A percentile compares a stretch with the other conserved stretches of the same genome.
phyloP scores from a whole-genome alignment of 495 filamentous ascomycete genomes.

The Aspergillus haitiensis region DNA sequence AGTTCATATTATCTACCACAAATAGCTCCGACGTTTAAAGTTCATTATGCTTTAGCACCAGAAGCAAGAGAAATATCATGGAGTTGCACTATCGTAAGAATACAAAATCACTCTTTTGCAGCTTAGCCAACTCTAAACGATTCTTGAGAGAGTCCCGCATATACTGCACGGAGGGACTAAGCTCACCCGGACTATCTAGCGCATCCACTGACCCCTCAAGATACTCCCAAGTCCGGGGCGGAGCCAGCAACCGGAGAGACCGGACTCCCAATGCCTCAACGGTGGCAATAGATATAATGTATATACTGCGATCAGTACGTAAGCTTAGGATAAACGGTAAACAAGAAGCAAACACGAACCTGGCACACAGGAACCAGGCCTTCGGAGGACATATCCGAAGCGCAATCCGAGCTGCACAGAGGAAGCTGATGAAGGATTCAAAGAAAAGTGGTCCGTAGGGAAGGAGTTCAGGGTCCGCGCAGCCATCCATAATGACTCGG shows the following conservation, averaged over 20 bases:
- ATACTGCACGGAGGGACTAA: slow-evolving; percentile 10
- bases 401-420: not conserved
- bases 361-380: slow-evolving; percentile 8
- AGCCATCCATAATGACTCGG: slow-evolving; percentile 30
- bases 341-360: not conserved
- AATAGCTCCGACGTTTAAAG: no score
- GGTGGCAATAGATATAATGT: slow-evolving; percentile 4
- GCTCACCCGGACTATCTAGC: not conserved
- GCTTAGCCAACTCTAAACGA: not conserved
- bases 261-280: slow-evolving; percentile 4
- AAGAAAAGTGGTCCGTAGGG: slow-evolving; percentile 14
- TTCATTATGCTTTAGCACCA: no score
- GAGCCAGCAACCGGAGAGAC: not conserved
- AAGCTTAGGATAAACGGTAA: not conserved
- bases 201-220: slow-evolving; percentile 5
- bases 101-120: not conserved
- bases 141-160: slow-evolving; percentile 2
- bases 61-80: no score
- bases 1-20: no score
- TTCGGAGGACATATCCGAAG: slow-evolving; percentile 6
- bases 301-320: slow-evolving; percentile 3
- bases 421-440: slow-evolving; percentile 11
- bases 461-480: slow-evolving; percentile 22
- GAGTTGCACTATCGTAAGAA: no score
- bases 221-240: not conserved